Conservation (phyloP, 2,329 filamentous ascomycete species). For the Phaeosphaeriaceae sp. region DNA sequence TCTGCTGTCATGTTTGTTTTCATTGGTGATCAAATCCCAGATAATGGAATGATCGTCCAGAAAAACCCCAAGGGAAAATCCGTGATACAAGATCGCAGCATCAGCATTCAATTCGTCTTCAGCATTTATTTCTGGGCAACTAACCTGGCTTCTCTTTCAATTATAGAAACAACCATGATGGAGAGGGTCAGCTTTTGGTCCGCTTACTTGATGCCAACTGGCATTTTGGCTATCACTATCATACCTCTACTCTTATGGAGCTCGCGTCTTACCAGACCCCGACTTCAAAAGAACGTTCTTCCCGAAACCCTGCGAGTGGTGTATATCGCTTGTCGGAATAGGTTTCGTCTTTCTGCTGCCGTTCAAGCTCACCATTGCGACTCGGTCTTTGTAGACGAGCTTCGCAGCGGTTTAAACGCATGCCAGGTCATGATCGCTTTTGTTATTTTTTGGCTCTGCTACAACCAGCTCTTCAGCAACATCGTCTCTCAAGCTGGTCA, state of each 20-base stretch:
- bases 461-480: conserved; percentile 40
- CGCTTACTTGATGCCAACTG: conserved; percentile 66
- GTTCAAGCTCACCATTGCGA: conserved; percentile 1
- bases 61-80: no score
- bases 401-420: conserved; percentile 24
- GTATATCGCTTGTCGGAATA: conserved; percentile 12
- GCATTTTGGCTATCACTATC: conserved; percentile 57
- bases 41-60: no score
- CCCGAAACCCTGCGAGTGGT: conserved; percentile 3
- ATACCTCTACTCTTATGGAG: background rate
- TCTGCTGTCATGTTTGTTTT: no score
- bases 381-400: conserved; percentile 30
- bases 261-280: no score
- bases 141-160: conserved; percentile 64
- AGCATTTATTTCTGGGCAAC: conserved; percentile 57
- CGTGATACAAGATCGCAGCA: background rate
- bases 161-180: conserved; percentile 70
- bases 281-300: conserved; percentile 4
- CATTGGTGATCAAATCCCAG: no score
- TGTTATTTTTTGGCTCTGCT: conserved; percentile 33
- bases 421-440: conserved; percentile 34
- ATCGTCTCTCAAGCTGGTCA: conserved; percentile 37
- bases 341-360: conserved; percentile 21
- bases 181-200: conserved; percentile 73
- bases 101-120: background rate